These are phyloP conservation scores for Malania oleifera DNA, from an alignment of 164 flowering plant species.

Conservation along the genomic window DNA sequence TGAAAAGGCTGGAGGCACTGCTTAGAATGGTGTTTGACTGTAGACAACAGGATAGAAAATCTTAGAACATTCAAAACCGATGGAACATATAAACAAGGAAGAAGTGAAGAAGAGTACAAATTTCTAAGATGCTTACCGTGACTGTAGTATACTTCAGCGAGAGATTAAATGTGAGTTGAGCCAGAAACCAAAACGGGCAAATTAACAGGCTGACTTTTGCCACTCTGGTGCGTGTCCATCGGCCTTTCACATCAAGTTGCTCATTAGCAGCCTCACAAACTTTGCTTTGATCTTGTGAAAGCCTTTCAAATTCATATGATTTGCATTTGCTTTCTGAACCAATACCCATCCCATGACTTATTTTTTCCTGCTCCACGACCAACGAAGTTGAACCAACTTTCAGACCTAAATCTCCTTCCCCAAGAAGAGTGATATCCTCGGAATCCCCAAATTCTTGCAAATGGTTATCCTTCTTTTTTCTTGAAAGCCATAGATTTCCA, in stretches of 20 bases:
- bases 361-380: constrained; percentile 17
- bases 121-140: constrained; percentile 53
- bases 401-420: constrained; percentile 18
- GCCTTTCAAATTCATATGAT: constrained; percentile 14
- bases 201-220: constrained; percentile 80
- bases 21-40: constrained; percentile 97
- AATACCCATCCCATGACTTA: constrained; percentile 9
- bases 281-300: constrained; percentile 11
- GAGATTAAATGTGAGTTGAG: constrained; percentile 84
- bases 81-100: background rate
- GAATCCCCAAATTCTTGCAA: constrained; percentile 30
- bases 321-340: constrained; percentile 11
- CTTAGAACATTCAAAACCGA: constrained; percentile 5
- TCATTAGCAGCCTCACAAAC: constrained; percentile 17
- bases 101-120: background rate
- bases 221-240: constrained; percentile 79
- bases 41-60: constrained; percentile 12
- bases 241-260: constrained; percentile 69
- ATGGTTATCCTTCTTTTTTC: constrained; percentile 12
- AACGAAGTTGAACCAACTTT: constrained; percentile 12
- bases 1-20: constrained; percentile 90
- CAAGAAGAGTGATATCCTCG: constrained; percentile 66
- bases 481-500: constrained; percentile 45
- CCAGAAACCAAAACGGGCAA: constrained; percentile 93
- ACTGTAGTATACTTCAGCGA: constrained; percentile 95